Percentiles rank a stretch among this genome's conserved stretches.
Evolutionary conservation across 768 basidiomycete genomes (phyloP).

Genomic region (Trichaptum fuscoviolaceum): DNA sequence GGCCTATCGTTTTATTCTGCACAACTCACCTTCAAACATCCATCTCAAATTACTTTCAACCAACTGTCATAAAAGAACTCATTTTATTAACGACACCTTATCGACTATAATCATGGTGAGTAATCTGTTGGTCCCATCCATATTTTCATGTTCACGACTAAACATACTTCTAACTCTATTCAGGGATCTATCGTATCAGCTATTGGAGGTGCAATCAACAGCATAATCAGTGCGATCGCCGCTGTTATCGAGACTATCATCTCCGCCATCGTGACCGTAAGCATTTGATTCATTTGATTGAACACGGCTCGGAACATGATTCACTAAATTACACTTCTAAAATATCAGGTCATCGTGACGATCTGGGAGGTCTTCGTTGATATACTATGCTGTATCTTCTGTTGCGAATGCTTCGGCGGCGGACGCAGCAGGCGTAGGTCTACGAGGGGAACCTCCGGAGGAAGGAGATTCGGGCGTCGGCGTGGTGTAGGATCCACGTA

Average conservation of each 20-base stretch:
- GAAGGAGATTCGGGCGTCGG: slow-evolving; percentile 1
- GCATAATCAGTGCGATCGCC: slow-evolving; percentile 58
- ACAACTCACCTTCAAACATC: background rate
- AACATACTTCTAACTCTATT: background rate
- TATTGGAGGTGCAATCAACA: slow-evolving; percentile 55
- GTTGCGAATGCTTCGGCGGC: slow-evolving; percentile 9
- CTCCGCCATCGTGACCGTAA: slow-evolving; percentile 51
- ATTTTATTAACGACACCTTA: background rate
- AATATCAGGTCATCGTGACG: slow-evolving; percentile 51
- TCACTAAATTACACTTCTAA: background rate
- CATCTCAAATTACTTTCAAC: background rate
- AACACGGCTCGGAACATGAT: background rate
- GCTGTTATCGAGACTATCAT: slow-evolving; percentile 56
- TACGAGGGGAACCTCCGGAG: background rate
- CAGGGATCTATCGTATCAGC: slow-evolving; percentile 63
- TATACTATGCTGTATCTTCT: slow-evolving; percentile 38
- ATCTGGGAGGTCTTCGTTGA: slow-evolving; percentile 59
- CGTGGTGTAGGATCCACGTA: background rate
- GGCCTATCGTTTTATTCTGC: background rate
- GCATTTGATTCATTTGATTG: slow-evolving; percentile 17
- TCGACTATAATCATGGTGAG: background rate
- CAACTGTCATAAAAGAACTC: background rate
- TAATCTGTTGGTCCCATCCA: background rate
- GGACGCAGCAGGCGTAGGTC: background rate
- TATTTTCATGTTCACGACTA: background rate